Conservation (phyloP, 768 basidiomycete genomes). For the Phanerodontia chrysosporium region DNA sequence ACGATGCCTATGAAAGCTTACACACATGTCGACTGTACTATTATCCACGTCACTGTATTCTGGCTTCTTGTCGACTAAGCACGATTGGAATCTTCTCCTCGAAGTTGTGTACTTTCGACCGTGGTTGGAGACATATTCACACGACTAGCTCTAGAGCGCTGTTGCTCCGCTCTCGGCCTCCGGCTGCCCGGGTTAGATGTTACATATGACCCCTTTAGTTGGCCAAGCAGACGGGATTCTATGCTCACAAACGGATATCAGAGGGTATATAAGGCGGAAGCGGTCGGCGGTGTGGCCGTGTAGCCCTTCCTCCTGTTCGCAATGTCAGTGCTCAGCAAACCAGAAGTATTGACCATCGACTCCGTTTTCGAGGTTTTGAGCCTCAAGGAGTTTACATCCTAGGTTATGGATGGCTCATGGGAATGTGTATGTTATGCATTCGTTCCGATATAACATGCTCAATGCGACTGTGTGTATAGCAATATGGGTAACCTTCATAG, state of each 20-base stretch:
- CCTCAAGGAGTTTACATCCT: slow-evolving; percentile 41
- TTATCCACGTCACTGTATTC: too few species aligned
- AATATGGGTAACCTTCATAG: slow-evolving; percentile 68
- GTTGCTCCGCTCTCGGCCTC: background rate
- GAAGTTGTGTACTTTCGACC: too few species aligned
- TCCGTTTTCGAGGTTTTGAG: slow-evolving; percentile 21
- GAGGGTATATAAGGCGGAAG: background rate
- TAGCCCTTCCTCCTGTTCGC: background rate
- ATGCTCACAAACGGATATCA: background rate
- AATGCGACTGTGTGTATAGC: slow-evolving; percentile 18
- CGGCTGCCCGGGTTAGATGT: background rate
- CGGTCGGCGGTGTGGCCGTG: background rate
- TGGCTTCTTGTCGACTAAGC: too few species aligned
- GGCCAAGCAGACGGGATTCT: background rate
- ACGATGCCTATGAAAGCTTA: too few species aligned
- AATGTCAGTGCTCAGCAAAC: background rate
- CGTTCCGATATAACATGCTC: too few species aligned
- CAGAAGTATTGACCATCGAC: slow-evolving; percentile 14
- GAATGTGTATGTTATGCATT: slow-evolving; percentile 51
- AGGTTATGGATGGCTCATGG: slow-evolving; percentile 61
- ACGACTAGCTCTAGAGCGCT: background rate
- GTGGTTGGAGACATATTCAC: too few species aligned
- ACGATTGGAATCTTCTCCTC: too few species aligned
- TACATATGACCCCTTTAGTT: background rate
- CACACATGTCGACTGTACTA: too few species aligned